phyloP scores from a whole-genome alignment of 345 rosid genomes.

The Boechera stricta region DNA sequence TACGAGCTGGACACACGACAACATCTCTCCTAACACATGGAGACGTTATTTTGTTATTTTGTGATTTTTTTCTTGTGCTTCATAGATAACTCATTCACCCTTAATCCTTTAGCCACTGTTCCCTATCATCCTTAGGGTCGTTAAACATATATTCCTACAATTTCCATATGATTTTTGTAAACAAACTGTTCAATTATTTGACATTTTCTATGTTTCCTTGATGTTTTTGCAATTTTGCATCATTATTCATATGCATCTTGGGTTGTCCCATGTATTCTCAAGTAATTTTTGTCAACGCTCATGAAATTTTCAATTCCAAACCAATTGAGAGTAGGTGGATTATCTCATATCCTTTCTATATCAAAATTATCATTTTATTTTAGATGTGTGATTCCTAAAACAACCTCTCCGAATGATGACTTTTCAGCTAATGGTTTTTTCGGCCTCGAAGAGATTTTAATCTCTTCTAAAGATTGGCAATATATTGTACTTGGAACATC shows the following conservation, averaged over 20 bases:
- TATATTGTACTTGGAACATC: background rate
- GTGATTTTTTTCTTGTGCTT: background rate
- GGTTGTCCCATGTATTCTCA: background rate
- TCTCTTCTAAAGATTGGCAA: background rate
- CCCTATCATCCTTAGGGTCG: background rate
- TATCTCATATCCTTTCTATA: background rate
- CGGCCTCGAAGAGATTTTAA: background rate
- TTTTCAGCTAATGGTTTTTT: background rate
- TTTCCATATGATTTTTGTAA: background rate
- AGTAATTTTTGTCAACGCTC: background rate
- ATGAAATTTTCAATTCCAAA: background rate
- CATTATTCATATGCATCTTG: background rate
- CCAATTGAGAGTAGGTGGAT: background rate
- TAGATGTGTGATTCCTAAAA: background rate
- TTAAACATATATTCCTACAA: constrained; percentile 9
- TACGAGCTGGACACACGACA: background rate
- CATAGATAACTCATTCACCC: background rate
- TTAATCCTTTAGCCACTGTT: background rate
- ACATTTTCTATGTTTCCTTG: background rate
- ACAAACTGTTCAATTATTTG: background rate
- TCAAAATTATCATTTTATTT: background rate
- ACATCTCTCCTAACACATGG: constrained; percentile 16
- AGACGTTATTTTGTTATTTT: background rate
- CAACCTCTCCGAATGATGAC: background rate
- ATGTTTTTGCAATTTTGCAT: background rate